Base-by-base conservation (phyloP, 176 grass and related monocot genomes). In the Avena eriantha region DNA sequence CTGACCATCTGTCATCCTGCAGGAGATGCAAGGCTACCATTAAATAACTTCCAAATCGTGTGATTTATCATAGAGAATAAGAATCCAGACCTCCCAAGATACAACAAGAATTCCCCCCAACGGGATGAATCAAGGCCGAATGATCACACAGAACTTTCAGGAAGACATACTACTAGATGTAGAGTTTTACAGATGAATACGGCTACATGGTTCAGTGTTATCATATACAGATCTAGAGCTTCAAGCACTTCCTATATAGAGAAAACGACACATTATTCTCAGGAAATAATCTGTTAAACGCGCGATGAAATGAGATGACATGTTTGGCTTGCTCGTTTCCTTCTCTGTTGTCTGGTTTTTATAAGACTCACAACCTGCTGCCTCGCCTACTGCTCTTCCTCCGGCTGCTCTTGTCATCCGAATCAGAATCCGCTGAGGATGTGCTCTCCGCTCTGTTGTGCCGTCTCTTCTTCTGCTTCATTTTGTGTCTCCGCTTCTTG, bases 381-480 rank as follows among this genome's bases (percentile, higher is more conserved):
- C 64, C 59, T 80, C 73, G 82, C 60, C 67, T 85, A 83, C 61
- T 90, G 45, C 65, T 84, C 82, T 93, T 94, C 88, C n/a, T 96
- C 16, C 58, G 24, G 59, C 88, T 92, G 47, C 50, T 63, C 46
- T 90, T 94, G 76, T 91, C 92, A 86, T 91, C 86, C 51, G 86
- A 96, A 86, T 96, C 92, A 66, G 83, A 89, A 46, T 94, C 82
- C 0, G 59, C 83, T 54, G 88, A 90, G 21, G 90, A 92, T 21
- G 84, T 82, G 78, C 84, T 88, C 77, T 88, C 55, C 75, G 69
- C 85, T 73, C 41, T 81, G 75, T 86, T 81, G 75, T 86, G 90
- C 72, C 77, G 91, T 82, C 80, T 84, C 89, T 84, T 92, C 87
- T 95, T 92, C 84, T 90, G 91, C 79, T 86, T 87, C 55, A 80